Conservation (phyloP, 129 eudicot genomes). For the Glebionis coronaria region DNA sequence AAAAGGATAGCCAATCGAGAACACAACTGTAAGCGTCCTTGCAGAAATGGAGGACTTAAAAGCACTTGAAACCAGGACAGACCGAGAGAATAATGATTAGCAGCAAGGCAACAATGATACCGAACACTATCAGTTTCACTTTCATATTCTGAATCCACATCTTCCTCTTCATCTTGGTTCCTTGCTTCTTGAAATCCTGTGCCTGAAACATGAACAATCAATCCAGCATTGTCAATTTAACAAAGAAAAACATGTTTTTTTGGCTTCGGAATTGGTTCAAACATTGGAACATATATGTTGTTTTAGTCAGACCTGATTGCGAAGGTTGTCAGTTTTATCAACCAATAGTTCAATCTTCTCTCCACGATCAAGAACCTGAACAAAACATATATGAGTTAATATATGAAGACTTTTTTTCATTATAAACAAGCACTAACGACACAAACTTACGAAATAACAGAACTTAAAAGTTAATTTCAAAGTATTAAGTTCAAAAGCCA, state of each 20-base stretch:
- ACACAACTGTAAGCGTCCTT: not conserved
- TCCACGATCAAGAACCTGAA: conserved; percentile 63
- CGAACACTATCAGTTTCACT: conserved; percentile 43
- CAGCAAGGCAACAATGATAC: conserved; percentile 26
- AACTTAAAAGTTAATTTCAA: not conserved
- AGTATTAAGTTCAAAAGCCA: not conserved
- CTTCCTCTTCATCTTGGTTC: conserved; percentile 41
- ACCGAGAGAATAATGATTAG: conserved; percentile 34
- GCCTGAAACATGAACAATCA: conserved; percentile 20
- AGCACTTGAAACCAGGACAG: conserved; percentile 36
- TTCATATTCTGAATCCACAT: conserved; percentile 62
- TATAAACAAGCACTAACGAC: not conserved
- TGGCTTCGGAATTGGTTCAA: conserved; percentile 16
- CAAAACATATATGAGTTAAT: conserved; percentile 8
- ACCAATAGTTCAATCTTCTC: conserved; percentile 61
- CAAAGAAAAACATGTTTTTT: conserved; percentile 1
- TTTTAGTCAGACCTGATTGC: conserved; percentile 38
- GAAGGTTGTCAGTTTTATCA: conserved; percentile 58
- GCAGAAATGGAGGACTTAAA: not conserved
- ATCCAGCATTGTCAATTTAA: not conserved
- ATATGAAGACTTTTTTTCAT: not conserved
- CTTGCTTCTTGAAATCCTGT: conserved; percentile 43
- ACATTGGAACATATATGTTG: not conserved
- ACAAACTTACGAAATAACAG: not conserved
- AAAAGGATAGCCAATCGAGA: conserved; percentile 22